These are phyloP conservation scores for Solanum chaucha DNA, from an alignment of 257 asterid species.

Conservation along the genomic window DNA sequence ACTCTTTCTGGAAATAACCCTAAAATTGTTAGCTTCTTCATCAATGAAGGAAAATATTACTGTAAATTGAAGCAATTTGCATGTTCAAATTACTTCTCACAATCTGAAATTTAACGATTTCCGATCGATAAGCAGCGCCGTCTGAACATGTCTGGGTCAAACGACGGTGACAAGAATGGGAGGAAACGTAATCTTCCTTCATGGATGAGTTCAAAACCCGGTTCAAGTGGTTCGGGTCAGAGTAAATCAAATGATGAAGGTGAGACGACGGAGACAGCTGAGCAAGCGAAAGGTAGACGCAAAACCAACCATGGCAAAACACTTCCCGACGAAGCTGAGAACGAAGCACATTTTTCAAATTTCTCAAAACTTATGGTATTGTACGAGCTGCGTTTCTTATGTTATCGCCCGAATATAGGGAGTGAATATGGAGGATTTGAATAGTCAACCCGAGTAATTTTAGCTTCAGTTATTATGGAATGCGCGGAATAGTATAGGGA, in stretches of 20 bases:
- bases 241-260: background rate
- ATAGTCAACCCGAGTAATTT: background rate
- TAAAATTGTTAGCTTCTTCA: background rate
- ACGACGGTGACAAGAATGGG: conserved; percentile 1
- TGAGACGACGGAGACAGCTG: background rate
- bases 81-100: background rate
- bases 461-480: background rate
- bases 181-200: conserved; percentile 79
- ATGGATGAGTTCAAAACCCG: conserved; percentile 71
- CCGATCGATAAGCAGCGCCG: background rate
- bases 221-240: conserved; percentile 7
- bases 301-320: background rate
- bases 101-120: background rate
- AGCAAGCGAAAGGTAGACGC: conserved; percentile 9
- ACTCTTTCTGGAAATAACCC: background rate
- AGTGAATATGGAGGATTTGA: background rate
- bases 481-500: background rate
- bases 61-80: background rate
- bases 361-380: conserved; percentile 62
- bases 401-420: background rate
- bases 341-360: conserved; percentile 9
- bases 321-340: conserved; percentile 11
- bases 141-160: conserved; percentile 18
- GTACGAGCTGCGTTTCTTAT: background rate
- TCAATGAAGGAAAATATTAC: background rate